Evolutionary conservation across 1,284 basidiomycete genomes (phyloP), one percentile per base, ranked within the genome.

Genomic region (Trametes pubescens): DNA sequence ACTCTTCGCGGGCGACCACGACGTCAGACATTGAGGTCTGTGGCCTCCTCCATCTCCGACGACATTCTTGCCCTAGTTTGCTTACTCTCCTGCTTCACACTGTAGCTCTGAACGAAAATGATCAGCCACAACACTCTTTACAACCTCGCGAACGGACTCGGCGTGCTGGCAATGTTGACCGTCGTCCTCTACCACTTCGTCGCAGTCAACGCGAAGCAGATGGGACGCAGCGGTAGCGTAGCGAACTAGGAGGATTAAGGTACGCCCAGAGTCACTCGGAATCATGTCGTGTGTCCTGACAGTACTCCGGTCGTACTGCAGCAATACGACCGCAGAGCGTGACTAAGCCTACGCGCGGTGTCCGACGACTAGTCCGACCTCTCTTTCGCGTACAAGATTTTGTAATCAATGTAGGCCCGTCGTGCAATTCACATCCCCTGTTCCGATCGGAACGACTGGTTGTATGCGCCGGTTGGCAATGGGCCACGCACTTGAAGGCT

Each of bases 121-220:
- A 95, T 95, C 60, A 87, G 85, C 51, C 89, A 95, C 79, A 80
- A 84, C 65, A 93, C 93, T 16, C 83, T 96, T 22, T 94, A 93
- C 76, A 84, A 85, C 65, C 84, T 97, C 56, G 92, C 95, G 51
- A 96, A 96, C 79, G 82, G 86, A 34, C 88, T 95, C 21, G 94
- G 94, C 43, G 79, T 89, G n/a, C 80, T 93, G 43, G 91, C 94
- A 40, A 93, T 96, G 87, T 70, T 93, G 66, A 88, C 91, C 6
- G 90, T 94, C 65, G 88, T 96, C 58, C 85, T 86, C 47, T 96
- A 95, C 77, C 95, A 97, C 79, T 88, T 96, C 70, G 82, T 97
- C 62, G 88, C 92, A 29, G 93, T 96, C 66, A 95, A 95, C 73
- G 87, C 87, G 40, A 84, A 85, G 38, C 74, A 83, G 65, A 72